Base-by-base conservation (phyloP, 139 green algal genomes). In the Coccomyxa sp. region DNA sequence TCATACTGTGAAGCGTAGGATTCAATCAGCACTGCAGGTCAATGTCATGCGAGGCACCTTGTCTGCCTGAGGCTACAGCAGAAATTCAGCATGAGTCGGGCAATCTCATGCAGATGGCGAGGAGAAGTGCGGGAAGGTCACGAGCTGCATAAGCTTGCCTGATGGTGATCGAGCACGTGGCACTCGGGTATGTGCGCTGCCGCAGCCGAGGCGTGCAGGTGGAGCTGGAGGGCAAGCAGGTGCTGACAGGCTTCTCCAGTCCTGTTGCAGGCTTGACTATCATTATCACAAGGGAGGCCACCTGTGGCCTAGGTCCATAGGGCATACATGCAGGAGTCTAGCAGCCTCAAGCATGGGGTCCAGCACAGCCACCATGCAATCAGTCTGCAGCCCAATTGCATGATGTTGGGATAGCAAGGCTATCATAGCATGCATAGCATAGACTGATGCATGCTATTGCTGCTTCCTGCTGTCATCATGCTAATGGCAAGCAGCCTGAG, bases 121-220 rank as follows among this genome's bases (percentile, higher is more conserved):
- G 44, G 31, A 68, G 7, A 55, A 76, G 79, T 31, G 87, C 22
- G 88, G 88, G 0, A 55, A 9, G 2, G 71, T 92, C 4, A 90
- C 84, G 8, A 88, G 80, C 73, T 14, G 69, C 81, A 0, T 70
- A 79, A 39, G n/a, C n/a, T n/a, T n/a, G n/a, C n/a, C n/a, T n/a
- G n/a, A n/a, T n/a, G n/a, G n/a, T n/a, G n/a, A n/a, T n/a, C n/a
- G n/a, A 40, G 29, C 78, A 88, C n/a, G 82, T 86, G 39, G 88
- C 83, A 2, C 82, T 95, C 29, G 91, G 81, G 3, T 93, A 91
- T 77, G 36, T 95, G 0, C 77, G 82, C 14, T 87, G 88, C 79
- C 82, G 82, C 22, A 54, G 76, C 5, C 76, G 82, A 14, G 86
- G 84, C 8, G 68, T 70, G 33, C 82, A 87, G 50, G n/a, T 88